Evolutionary conservation across 73 alveolate genomes (phyloP).

Genomic region (Tetrahymena thermophila): DNA sequence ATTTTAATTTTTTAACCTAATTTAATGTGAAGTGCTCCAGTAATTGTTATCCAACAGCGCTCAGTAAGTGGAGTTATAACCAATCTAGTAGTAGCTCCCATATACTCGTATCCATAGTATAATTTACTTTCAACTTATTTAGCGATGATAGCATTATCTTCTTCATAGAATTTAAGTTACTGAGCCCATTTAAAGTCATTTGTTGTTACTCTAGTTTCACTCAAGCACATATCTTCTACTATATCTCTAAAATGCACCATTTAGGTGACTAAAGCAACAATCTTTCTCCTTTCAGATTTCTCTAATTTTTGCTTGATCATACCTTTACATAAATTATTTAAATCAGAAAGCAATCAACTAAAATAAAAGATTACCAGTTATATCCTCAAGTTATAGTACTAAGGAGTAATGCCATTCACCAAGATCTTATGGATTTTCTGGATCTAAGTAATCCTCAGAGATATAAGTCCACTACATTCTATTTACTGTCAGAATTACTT

Average conservation of each 20-base stretch:
- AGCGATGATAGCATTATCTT: conserved; percentile 66
- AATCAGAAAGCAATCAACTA: not conserved
- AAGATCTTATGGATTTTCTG: conserved; percentile 63
- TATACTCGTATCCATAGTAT: conserved; percentile 80
- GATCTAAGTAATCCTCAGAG: conserved; percentile 64
- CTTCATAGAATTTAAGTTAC: conserved; percentile 84
- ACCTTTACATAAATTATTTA: not conserved
- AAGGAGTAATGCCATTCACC: conserved; percentile 73
- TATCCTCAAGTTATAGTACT: conserved; percentile 63
- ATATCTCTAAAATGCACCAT: conserved; percentile 92
- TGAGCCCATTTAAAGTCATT: conserved; percentile 77
- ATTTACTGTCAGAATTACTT: conserved; percentile 61
- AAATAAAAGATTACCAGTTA: conserved; percentile 39
- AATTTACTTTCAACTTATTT: conserved; percentile 56
- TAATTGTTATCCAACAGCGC: conserved; percentile 79
- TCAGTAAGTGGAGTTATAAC: conserved; percentile 92
- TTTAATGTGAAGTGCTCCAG: conserved; percentile 82
- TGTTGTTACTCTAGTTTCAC: conserved; percentile 36
- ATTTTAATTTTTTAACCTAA: conserved; percentile 23
- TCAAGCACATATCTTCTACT: conserved; percentile 47
- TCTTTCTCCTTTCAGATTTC: conserved; percentile 69
- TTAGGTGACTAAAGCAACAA: conserved; percentile 88
- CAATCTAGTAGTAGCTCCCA: conserved; percentile 77
- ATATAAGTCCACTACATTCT: conserved; percentile 68
- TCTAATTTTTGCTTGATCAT: conserved; percentile 78